Base-by-base conservation (phyloP, 768 basidiomycete species). In the Collybia sordida region DNA sequence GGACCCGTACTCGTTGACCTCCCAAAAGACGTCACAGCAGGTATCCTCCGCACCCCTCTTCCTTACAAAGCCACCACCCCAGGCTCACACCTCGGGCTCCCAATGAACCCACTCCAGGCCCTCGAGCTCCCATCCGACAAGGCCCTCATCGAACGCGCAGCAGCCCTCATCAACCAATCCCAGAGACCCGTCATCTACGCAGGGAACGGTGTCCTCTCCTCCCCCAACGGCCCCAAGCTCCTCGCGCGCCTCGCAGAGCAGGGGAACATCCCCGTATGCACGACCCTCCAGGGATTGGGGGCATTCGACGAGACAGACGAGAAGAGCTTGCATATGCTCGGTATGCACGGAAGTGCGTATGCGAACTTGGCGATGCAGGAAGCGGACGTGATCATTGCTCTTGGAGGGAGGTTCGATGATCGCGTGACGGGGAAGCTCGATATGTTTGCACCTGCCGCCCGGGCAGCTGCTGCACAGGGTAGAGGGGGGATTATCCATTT, bases 401-500 rank as follows among this genome's bases (percentile, higher is more conserved):
- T 99, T 31, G 97, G 97, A 43, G 92, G 83, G 19, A 85, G 97
- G 35, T 99, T 99, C 64, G 97, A 99, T 62, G 97, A 99, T 70
- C 95, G 96, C 64, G 94, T 98, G 6, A 98, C 95, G 3, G 93
- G 93, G 47, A 96, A 87, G 66, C 66, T 98, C 50, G 83, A 85
- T 59, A 74, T 82, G 1, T 99, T 98, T 60, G 97, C 95, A 0
- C 97, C 97, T 23, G 90, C 85, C 11, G 96, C 97, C 0, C 78
- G 78, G 42, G 86, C 86, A 5, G 97, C 97, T 5, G 93, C 95
- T 1, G 72, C 79, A 0, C 79, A 86, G 58, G 92, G 95, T 39
- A 82, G 84, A 1, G 97, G 97, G 9, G 97, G 97, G 27, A 95
- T 99, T 73, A 97, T 99, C 64, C 97, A 99, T 74, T 98, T 99